These are phyloP conservation scores for Lentinula sp. DNA, from an alignment of 768 basidiomycete genomes.

Conservation along the genomic window DNA sequence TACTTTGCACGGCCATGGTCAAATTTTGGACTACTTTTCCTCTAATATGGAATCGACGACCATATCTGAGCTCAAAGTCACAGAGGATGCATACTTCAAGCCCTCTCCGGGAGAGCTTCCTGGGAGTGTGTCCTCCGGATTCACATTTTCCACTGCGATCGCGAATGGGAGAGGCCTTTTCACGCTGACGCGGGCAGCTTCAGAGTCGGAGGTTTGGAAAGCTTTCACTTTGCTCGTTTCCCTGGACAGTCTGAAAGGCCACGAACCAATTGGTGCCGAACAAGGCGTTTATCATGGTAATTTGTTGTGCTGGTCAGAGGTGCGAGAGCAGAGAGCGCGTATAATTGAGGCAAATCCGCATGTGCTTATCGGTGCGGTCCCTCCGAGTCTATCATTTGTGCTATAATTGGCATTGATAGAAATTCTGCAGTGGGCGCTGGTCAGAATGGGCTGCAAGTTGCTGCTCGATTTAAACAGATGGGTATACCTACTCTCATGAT, in stretches of 20 bases:
- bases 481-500: constrained; percentile 50
- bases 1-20: constrained; percentile 24
- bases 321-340: constrained; percentile 24
- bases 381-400: neutral
- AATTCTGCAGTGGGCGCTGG: constrained; percentile 24
- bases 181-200: constrained; percentile 20
- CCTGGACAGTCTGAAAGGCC: constrained; percentile 26
- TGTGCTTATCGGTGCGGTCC: constrained; percentile 29
- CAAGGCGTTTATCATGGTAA: constrained; percentile 26
- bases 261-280: constrained; percentile 27
- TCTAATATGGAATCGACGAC: neutral
- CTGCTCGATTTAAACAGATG: constrained; percentile 45
- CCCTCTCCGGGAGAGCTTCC: constrained; percentile 11
- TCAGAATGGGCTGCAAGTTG: constrained; percentile 29
- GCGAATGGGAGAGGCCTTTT: constrained; percentile 27
- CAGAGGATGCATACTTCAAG: constrained; percentile 11
- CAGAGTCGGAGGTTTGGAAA: constrained; percentile 25
- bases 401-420: constrained; percentile 12
- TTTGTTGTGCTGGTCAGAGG: constrained; percentile 26
- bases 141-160: constrained; percentile 28
- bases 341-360: constrained; percentile 32
- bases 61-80: constrained; percentile 22
- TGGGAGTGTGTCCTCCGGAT: constrained; percentile 26
- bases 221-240: constrained; percentile 27
- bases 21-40: constrained; percentile 26